A percentile compares a stretch with the other conserved stretches of the same genome.
phyloP scores from a whole-genome alignment of 495 filamentous ascomycete genomes.

The Clohesyomyces aquaticus region DNA sequence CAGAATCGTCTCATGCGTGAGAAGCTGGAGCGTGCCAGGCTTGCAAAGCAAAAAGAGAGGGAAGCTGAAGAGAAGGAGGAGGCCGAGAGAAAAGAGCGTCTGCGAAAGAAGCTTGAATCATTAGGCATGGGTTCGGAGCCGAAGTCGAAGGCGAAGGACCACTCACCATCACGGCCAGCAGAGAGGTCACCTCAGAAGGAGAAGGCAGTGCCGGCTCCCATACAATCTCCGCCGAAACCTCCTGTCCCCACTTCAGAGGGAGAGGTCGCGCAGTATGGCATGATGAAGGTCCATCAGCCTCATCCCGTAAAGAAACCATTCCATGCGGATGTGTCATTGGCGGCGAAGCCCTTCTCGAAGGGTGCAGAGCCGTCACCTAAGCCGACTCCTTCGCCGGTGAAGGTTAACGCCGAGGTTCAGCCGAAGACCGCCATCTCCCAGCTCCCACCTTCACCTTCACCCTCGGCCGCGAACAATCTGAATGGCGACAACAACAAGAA shows the following conservation, averaged over 20 bases:
- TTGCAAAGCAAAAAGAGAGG: slow-evolving; percentile 73
- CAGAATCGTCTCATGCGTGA: slow-evolving; percentile 89
- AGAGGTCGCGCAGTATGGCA: slow-evolving; percentile 43
- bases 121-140: slow-evolving; percentile 73
- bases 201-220: slow-evolving; percentile 32
- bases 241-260: slow-evolving; percentile 40
- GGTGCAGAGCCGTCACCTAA: slow-evolving; percentile 24
- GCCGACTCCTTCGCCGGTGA: slow-evolving; percentile 32
- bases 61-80: slow-evolving; percentile 85
- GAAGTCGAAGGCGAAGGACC: slow-evolving; percentile 40
- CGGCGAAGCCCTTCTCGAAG: slow-evolving; percentile 8
- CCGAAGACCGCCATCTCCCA: slow-evolving; percentile 23
- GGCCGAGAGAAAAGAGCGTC: slow-evolving; percentile 76
- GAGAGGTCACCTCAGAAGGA: slow-evolving; percentile 37
- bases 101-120: slow-evolving; percentile 78
- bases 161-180: slow-evolving; percentile 16
- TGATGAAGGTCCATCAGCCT: slow-evolving; percentile 46
- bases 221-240: slow-evolving; percentile 40
- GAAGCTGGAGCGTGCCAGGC: slow-evolving; percentile 58
- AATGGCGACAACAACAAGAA: slow-evolving; percentile 21
- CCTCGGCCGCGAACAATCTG: slow-evolving; percentile 6
- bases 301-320: slow-evolving; percentile 37
- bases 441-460: slow-evolving; percentile 8
- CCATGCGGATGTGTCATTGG: neutral
- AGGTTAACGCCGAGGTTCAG: slow-evolving; percentile 30